These are phyloP conservation scores for Sporothrix pallida DNA, from an alignment of 2,329 filamentous ascomycete species.

Conservation along the genomic window DNA sequence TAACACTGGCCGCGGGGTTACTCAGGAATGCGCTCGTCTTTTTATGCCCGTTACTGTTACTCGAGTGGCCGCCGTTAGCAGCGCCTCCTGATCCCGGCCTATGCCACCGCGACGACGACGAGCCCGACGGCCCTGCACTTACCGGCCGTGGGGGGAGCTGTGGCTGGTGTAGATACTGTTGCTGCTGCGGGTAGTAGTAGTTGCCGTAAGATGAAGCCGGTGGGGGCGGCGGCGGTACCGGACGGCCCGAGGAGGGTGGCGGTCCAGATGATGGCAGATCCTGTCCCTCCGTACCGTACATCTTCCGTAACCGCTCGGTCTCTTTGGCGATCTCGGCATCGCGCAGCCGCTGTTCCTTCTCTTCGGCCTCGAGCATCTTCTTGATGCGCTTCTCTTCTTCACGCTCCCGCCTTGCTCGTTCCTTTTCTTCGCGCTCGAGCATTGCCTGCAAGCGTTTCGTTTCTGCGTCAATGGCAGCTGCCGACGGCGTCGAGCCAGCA, in stretches of 20 bases:
- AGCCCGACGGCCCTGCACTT: constrained; percentile 52
- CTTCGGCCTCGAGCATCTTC: constrained; percentile 70
- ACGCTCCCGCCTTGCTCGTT: constrained; percentile 60
- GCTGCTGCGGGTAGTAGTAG: constrained; percentile 25
- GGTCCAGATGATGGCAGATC: constrained; percentile 44
- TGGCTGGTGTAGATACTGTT: not conserved
- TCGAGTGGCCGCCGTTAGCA: constrained; percentile 21
- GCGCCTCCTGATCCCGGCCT: constrained; percentile 39
- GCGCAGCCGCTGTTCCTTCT: constrained; percentile 61
- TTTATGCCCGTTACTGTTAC: constrained; percentile 1
- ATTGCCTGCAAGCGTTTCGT: constrained; percentile 71
- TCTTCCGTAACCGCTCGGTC: constrained; percentile 75
- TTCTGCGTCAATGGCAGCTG: constrained; percentile 70
- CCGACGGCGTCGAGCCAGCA: constrained; percentile 40
- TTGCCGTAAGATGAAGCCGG: constrained; percentile 40
- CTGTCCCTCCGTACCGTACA: constrained; percentile 67
- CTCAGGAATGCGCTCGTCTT: constrained; percentile 27
- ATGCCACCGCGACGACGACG: constrained; percentile 42
- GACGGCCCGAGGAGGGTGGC: constrained; percentile 40
- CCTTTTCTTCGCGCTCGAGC: constrained; percentile 60
- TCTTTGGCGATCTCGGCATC: constrained; percentile 73
- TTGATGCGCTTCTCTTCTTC: constrained; percentile 65
- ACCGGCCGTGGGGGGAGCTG: constrained; percentile 52
- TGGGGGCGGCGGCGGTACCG: constrained; percentile 45
- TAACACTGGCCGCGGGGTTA: constrained; percentile 39